A percentile compares a stretch with the other conserved stretches of the same genome.
phyloP scores from a whole-genome alignment of 179 eudicot species.

The Spergularia azorica region DNA sequence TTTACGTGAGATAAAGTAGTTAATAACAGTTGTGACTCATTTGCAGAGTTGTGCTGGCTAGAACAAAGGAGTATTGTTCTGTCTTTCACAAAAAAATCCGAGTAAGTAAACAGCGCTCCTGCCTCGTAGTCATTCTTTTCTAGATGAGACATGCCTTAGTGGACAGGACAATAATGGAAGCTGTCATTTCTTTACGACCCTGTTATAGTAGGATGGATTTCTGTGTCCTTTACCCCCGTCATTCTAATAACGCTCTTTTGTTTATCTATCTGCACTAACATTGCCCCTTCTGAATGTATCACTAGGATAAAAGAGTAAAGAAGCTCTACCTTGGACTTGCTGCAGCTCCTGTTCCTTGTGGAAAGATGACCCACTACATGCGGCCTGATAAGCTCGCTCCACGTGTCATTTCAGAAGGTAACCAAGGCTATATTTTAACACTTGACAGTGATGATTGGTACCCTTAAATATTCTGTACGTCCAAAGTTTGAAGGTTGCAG shows the following conservation, averaged over 20 bases:
- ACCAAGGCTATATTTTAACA: background rate
- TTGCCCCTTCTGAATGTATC: constrained; percentile 10
- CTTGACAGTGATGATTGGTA: background rate
- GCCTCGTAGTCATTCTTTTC: background rate
- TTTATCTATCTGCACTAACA: background rate
- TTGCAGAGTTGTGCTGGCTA: constrained; percentile 91
- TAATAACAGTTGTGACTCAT: constrained; percentile 20
- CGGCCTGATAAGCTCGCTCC: constrained; percentile 77
- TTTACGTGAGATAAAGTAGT: background rate
- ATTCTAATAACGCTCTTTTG: background rate
- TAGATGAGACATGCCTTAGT: background rate
- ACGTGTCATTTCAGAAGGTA: constrained; percentile 85
- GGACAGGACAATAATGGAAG: constrained; percentile 1
- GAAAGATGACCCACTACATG: constrained; percentile 85
- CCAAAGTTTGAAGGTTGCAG: background rate
- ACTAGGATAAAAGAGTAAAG: constrained; percentile 81
- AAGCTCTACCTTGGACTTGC: constrained; percentile 94
- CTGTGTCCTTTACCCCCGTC: background rate
- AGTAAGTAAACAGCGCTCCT: constrained; percentile 49
- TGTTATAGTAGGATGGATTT: background rate
- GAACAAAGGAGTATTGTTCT: constrained; percentile 81
- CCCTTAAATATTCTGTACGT: background rate
- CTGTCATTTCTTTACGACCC: background rate
- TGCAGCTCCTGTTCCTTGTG: constrained; percentile 81
- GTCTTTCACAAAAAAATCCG: constrained; percentile 84